Conservation (phyloP, 1,284 basidiomycete genomes). For the Marasmius oreades region DNA sequence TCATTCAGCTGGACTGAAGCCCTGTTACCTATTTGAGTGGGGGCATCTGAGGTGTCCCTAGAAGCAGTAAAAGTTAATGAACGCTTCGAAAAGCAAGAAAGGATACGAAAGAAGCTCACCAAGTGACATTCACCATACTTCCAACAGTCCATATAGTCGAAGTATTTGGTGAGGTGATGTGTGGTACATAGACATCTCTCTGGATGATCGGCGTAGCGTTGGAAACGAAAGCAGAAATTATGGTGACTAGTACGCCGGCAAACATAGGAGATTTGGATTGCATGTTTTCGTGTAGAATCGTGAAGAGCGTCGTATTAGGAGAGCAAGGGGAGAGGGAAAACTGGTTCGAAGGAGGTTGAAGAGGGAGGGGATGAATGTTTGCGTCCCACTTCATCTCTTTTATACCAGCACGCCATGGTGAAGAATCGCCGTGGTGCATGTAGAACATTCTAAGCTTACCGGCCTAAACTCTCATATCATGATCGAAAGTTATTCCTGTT, state of each 20-base stretch:
- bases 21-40: background rate
- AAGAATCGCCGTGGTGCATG: no score
- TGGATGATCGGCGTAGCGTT: background rate
- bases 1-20: background rate
- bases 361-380: background rate
- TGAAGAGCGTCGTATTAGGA: background rate
- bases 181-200: background rate
- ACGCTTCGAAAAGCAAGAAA: background rate
- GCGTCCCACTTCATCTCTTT: background rate
- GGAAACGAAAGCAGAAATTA: background rate
- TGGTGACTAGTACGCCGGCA: background rate
- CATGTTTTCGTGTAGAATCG: background rate
- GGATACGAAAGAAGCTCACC: background rate
- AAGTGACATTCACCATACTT: slow-evolving; percentile 1
- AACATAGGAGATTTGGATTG: slow-evolving; percentile 5
- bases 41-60: background rate
- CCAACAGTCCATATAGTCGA: background rate
- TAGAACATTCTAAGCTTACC: no score
- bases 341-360: no score
- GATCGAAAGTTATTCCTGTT: no score
- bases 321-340: background rate
- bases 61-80: background rate
- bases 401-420: background rate
- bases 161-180: background rate
- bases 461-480: no score